Conservation (phyloP, 805 yeast genomes). For the Ogataea allantospora region DNA sequence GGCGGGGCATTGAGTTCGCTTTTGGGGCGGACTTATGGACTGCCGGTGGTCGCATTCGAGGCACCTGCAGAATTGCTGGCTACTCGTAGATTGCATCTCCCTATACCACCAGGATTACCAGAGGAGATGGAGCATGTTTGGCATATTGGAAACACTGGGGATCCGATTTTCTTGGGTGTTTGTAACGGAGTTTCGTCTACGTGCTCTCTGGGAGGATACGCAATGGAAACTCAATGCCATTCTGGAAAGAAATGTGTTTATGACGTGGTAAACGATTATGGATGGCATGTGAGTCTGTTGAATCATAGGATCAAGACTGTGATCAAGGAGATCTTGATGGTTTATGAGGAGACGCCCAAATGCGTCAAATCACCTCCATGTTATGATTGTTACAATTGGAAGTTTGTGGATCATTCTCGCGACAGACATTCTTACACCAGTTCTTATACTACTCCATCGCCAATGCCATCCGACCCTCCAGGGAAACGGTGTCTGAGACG, state of each 20-base stretch:
- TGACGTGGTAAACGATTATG: conserved; percentile 84
- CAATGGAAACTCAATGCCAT: conserved; percentile 95
- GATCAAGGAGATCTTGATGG: conserved; percentile 71
- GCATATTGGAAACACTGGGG: conserved; percentile 97
- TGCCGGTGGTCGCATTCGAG: conserved; percentile 87
- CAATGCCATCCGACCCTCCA: conserved; percentile 25
- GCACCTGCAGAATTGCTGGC: conserved; percentile 93
- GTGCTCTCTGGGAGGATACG: conserved; percentile 91
- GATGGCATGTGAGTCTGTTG: conserved; percentile 86
- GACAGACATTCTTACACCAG: conserved; percentile 29
- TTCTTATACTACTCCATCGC: conserved; percentile 25
- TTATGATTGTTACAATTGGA: conserved; percentile 89
- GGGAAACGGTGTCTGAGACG: conserved; percentile 51
- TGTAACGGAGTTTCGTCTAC: conserved; percentile 91
- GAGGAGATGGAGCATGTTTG: conserved; percentile 75
- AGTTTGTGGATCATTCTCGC: conserved; percentile 54
- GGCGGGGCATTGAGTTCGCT: conserved; percentile 86
- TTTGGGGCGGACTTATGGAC: conserved; percentile 83
- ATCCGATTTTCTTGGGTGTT: conserved; percentile 94
- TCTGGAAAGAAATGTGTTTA: conserved; percentile 84
- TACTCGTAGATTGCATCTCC: conserved; percentile 79
- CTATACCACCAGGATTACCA: conserved; percentile 90
- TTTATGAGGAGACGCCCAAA: conserved; percentile 72
- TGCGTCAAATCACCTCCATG: conserved; percentile 82
- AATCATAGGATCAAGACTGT: conserved; percentile 91